Conservation (phyloP, 2,329 filamentous ascomycete genomes). For the Mycosphaerelloides madeirae region DNA sequence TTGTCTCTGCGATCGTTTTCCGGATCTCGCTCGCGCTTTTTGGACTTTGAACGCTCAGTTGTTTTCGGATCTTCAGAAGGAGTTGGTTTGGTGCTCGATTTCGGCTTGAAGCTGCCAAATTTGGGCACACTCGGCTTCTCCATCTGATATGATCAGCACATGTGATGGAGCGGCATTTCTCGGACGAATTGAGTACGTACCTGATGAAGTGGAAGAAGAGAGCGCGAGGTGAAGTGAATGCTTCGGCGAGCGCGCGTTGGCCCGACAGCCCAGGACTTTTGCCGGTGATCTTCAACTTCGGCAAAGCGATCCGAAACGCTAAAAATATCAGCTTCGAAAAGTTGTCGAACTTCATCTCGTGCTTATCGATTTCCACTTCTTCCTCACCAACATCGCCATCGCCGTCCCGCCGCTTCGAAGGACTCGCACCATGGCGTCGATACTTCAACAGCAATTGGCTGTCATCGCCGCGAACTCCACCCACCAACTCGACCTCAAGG, state of each 20-base stretch:
- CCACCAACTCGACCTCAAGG: conserved; percentile 84
- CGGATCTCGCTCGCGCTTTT: background rate
- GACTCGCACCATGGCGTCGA: conserved; percentile 61
- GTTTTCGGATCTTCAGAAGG: conserved; percentile 8
- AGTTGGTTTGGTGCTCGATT: conserved; percentile 22
- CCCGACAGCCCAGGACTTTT: too few relatives aligned
- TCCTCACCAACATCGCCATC: background rate
- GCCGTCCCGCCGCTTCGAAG: background rate
- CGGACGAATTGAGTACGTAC: background rate
- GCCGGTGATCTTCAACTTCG: too few relatives aligned
- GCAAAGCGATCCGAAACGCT: too few relatives aligned
- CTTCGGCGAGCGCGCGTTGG: too few relatives aligned
- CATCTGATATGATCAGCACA: conserved; percentile 7
- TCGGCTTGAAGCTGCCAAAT: conserved; percentile 69
- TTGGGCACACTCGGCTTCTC: conserved; percentile 52
- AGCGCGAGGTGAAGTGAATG: background rate
- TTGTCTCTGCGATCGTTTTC: background rate
- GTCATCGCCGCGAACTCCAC: conserved; percentile 86
- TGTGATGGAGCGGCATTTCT: background rate
- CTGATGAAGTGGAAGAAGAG: background rate
- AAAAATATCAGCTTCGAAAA: background rate
- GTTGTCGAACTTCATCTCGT: background rate
- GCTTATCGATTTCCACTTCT: background rate
- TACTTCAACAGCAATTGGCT: conserved; percentile 89
- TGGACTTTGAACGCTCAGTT: background rate